These are phyloP conservation scores for Rhodotorula sphaerocarpa DNA, from an alignment of 768 basidiomycete species.

Conservation along the genomic window DNA sequence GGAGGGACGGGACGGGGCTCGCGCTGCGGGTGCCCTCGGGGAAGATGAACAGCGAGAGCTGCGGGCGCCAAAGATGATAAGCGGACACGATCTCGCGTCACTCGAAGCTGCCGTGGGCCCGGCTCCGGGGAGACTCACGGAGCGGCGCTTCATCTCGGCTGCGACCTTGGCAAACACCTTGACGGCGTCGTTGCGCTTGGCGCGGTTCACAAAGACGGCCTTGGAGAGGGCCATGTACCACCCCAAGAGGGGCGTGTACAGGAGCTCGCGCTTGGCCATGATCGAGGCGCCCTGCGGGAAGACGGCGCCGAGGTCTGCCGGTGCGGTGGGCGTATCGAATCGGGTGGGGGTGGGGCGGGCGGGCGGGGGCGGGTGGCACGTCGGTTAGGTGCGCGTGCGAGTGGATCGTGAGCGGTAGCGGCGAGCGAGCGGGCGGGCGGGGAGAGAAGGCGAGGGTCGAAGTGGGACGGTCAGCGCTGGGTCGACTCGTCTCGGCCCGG, in stretches of 20 bases:
- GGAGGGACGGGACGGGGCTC: conserved; percentile 57
- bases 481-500: too few relatives aligned
- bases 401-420: not conserved
- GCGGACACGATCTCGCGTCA: too few relatives aligned
- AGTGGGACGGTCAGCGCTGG: too few relatives aligned
- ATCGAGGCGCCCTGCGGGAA: conserved; percentile 76
- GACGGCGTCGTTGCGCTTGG: conserved; percentile 59
- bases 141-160: conserved; percentile 59
- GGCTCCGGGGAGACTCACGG: too few relatives aligned
- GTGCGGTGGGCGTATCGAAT: not conserved
- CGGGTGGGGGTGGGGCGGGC: not conserved
- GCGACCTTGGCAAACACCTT: conserved; percentile 61
- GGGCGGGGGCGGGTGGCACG: conserved; percentile 6
- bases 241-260: conserved; percentile 72
- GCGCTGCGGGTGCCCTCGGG: conserved; percentile 89
- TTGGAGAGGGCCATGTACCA: conserved; percentile 81
- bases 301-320: conserved; percentile 51
- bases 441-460: too few relatives aligned
- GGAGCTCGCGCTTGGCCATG: conserved; percentile 84
- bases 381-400: not conserved
- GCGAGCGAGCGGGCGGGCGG: too few relatives aligned
- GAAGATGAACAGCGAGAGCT: conserved; percentile 83
- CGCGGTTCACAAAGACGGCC: conserved; percentile 79
- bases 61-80: conserved; percentile 35
- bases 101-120: too few relatives aligned